These are phyloP conservation scores for Pseudofabraea citricarpa DNA, from an alignment of 2,329 filamentous ascomycete genomes.

Conservation along the genomic window DNA sequence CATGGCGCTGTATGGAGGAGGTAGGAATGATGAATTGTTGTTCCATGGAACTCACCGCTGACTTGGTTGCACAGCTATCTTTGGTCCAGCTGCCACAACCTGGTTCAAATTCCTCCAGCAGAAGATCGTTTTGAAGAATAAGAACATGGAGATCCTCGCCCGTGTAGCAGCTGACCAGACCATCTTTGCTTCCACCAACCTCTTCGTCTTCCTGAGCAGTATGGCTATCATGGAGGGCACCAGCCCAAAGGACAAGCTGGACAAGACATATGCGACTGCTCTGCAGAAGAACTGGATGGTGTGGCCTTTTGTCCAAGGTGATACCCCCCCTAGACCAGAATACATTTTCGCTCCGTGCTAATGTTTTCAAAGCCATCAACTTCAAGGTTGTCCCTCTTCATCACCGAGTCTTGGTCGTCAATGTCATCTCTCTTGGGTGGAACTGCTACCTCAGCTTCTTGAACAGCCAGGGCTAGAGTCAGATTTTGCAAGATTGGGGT, in stretches of 20 bases:
- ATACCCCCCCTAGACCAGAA: too few species aligned
- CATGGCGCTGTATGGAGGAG: conserved; percentile 76
- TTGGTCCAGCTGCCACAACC: conserved; percentile 65
- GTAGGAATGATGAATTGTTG: conserved; percentile 37
- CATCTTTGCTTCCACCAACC: conserved; percentile 60
- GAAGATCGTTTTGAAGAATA: conserved; percentile 50
- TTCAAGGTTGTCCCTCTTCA: conserved; percentile 67
- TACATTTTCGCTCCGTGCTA: neutral
- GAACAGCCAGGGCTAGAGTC: conserved; percentile 21
- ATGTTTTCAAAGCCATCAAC: conserved; percentile 40
- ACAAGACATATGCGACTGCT: conserved; percentile 52
- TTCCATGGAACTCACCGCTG: conserved; percentile 11
- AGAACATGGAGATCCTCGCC: conserved; percentile 55
- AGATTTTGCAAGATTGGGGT: too few species aligned
- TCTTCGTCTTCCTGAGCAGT: conserved; percentile 60
- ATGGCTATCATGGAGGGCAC: conserved; percentile 64
- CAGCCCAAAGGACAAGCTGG: conserved; percentile 55
- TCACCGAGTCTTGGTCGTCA: conserved; percentile 65
- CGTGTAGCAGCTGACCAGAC: conserved; percentile 62
- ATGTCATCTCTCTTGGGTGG: conserved; percentile 59
- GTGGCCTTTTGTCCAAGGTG: conserved; percentile 62
- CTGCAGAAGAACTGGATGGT: conserved; percentile 66
- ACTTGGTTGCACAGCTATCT: conserved; percentile 43
- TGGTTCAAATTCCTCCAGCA: conserved; percentile 67
- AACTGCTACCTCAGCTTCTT: conserved; percentile 35